Base-by-base conservation (phyloP, 2,329 filamentous ascomycete genomes). In the Aspergillus novoparasiticus region DNA sequence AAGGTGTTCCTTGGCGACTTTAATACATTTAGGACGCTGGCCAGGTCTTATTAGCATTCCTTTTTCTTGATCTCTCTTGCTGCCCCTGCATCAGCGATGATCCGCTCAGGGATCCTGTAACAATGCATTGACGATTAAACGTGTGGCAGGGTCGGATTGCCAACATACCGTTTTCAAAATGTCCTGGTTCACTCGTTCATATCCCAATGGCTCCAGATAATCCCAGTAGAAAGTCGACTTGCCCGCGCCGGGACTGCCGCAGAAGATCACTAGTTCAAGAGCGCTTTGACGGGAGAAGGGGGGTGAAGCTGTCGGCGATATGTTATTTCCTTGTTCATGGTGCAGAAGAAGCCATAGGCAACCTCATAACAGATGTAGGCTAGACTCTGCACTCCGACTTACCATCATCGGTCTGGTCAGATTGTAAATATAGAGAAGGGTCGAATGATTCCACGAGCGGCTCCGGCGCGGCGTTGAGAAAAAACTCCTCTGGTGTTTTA, bases 171-270 rank as follows among this genome's bases (percentile, higher is more conserved):
- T 90, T 78, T 96, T 97, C 54, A 97, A 83, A 1, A 85, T 86
- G 77, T 98, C 95, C 80, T 98, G 95, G 71, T 98, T 99, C 34
- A 97, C 87, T 55, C 95, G 87, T 73, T 88, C 86, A 75, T 96
- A 98, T 4, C 89, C 91, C 32, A 95, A 79, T 28, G 91, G 90
- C 74, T 93, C 84, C 41, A 98, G 81, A 67, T 91, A 81, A 65
- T 85, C 88, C 87, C 90, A 92, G 79, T 90, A 97, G 72, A 95
- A 97, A 0, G 93, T 94, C 45, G 92, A 96, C 78, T 99, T 98
- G 21, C 95, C 95, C 3, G 93, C 88, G 1, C 92, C 94, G 0
- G 95, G 95, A 55, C 91, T 92, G 1, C 95, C 95, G 72, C 92
- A 94, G 75, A 96, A 92, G 9, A 98, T 78, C 28, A 98, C 86